A percentile compares a stretch with the other conserved stretches of the same genome.
These are phyloP conservation scores for Hypoxylon lienhwacheense DNA, from an alignment of 495 filamentous ascomycete species.

Conservation along the genomic window DNA sequence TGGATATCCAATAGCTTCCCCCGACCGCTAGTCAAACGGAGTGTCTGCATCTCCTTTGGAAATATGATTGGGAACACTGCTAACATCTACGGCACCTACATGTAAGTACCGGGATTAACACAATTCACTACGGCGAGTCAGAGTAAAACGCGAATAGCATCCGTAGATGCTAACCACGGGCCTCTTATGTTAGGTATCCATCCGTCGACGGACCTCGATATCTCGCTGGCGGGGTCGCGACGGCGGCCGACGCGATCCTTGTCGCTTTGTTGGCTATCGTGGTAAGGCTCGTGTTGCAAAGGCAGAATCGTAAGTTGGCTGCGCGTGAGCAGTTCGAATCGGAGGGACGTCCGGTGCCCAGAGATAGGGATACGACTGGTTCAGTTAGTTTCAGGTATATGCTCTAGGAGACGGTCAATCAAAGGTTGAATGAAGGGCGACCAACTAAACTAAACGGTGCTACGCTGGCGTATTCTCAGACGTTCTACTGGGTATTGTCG, in stretches of 20 bases:
- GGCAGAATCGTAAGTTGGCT: constrained; percentile 56
- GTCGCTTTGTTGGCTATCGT: constrained; percentile 47
- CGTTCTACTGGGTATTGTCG: not conserved
- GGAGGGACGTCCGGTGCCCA: not conserved
- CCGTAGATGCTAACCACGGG: constrained; percentile 3
- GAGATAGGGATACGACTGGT: not conserved
- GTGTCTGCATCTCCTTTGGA: constrained; percentile 55
- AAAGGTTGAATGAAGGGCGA: not conserved
- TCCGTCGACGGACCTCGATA: constrained; percentile 54
- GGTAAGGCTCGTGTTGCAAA: constrained; percentile 48
- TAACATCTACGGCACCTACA: constrained; percentile 60
- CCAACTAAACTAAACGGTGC: not conserved
- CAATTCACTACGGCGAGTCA: not conserved
- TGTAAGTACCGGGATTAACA: constrained; percentile 41
- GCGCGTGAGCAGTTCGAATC: constrained; percentile 39
- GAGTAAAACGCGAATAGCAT: not conserved
- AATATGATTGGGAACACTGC: constrained; percentile 58
- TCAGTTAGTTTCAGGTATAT: constrained; percentile 36
- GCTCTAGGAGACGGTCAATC: constrained; percentile 29
- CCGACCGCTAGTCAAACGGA: constrained; percentile 56
- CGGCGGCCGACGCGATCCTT: constrained; percentile 50
- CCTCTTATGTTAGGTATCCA: constrained; percentile 35
- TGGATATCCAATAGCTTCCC: constrained; percentile 60
- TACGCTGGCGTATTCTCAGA: constrained; percentile 2
- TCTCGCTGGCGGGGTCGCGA: constrained; percentile 48